Evolutionary conservation across 2,329 filamentous ascomycete species (phyloP).

Genomic region (Fusarium sambucinum): DNA sequence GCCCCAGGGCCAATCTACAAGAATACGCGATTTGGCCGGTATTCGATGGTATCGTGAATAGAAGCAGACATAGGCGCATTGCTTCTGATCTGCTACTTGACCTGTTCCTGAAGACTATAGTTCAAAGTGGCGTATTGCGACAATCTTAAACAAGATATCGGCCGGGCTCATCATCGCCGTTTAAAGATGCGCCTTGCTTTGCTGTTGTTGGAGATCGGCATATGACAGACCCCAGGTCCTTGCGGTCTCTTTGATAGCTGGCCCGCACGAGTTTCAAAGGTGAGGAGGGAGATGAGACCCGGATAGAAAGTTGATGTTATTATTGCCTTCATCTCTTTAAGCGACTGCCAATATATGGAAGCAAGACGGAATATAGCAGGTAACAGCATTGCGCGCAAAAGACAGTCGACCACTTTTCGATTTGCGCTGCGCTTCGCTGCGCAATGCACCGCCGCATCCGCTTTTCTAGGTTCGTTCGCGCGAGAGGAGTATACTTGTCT

Average conservation of each 20-base stretch:
- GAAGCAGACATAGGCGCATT: constrained; percentile 25
- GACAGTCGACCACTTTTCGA: constrained; percentile 12
- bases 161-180: constrained; percentile 38
- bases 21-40: constrained; percentile 7
- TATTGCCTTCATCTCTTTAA: constrained; percentile 9
- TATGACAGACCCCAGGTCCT: constrained; percentile 37
- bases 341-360: background rate
- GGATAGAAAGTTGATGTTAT: constrained; percentile 1
- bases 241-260: constrained; percentile 36
- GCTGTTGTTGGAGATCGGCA: constrained; percentile 36
- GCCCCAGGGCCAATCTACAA: constrained; percentile 22
- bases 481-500: constrained; percentile 9
- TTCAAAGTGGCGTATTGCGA: constrained; percentile 31
- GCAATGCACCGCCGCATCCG: constrained; percentile 40
- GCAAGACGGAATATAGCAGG: background rate
- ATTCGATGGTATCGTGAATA: background rate
- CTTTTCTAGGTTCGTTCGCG: constrained; percentile 40
- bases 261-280: constrained; percentile 33
- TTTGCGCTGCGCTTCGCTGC: constrained; percentile 32
- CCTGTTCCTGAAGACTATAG: constrained; percentile 24
- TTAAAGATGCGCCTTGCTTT: constrained; percentile 42
- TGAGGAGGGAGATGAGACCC: constrained; percentile 8
- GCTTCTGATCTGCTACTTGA: constrained; percentile 12
- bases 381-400: constrained; percentile 30
- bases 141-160: constrained; percentile 30